These are phyloP conservation scores for Botrytis paeoniae DNA, from an alignment of 2,329 filamentous ascomycete genomes.

Conservation along the genomic window DNA sequence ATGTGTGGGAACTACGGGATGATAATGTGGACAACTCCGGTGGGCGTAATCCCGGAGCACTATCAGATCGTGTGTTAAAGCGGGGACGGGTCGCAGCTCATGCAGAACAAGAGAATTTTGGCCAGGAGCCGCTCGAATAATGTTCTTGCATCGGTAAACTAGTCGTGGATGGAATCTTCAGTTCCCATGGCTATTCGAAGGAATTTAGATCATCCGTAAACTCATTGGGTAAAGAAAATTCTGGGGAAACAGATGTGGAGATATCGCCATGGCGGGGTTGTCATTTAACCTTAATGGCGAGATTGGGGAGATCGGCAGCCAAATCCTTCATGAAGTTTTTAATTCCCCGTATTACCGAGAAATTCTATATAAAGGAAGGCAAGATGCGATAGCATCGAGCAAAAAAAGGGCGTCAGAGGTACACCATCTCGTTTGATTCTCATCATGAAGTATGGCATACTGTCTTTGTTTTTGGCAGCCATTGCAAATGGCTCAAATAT, in stretches of 20 bases:
- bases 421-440: not conserved
- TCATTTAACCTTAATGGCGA: not conserved
- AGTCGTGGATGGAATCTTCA: not conserved
- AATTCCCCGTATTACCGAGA: not conserved
- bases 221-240: not conserved
- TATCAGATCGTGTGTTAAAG: not conserved
- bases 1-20: not conserved
- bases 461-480: not conserved
- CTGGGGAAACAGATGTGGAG: not conserved
- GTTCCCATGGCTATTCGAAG: not conserved
- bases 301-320: not conserved
- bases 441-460: slow-evolving; percentile 3
- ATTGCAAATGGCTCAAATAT: not conserved
- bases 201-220: not conserved
- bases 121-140: not conserved
- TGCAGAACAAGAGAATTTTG: not conserved
- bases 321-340: not conserved
- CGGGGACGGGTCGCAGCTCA: not conserved
- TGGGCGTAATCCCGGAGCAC: not conserved
- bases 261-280: not conserved
- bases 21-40: not conserved
- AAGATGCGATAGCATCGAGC: not conserved
- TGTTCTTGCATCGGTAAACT: not conserved
- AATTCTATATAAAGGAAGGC: not conserved
- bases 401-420: not conserved